A percentile compares a stretch with the other conserved stretches of the same genome.
phyloP scores from a whole-genome alignment of 257 asterid species.

The Solanum rostratum region DNA sequence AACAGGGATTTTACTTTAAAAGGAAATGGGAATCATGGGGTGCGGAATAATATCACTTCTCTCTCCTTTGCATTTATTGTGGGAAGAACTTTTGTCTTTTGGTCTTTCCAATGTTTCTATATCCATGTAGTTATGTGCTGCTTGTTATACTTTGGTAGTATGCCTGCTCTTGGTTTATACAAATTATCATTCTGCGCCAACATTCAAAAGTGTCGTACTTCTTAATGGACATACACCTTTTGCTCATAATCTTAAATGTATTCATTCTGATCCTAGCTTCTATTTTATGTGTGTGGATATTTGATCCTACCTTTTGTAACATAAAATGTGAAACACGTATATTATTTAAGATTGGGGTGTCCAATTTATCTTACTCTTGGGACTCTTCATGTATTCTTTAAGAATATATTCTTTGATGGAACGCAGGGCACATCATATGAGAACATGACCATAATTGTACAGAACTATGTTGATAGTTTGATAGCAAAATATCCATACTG shows the following conservation, averaged over 20 bases:
- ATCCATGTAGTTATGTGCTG: not conserved
- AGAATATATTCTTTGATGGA: not conserved
- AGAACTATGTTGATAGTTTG: conserved; percentile 74
- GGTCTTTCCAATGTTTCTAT: not conserved
- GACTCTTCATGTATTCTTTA: not conserved
- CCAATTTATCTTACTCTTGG: not conserved
- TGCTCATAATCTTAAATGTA: not conserved
- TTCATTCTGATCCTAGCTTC: not conserved
- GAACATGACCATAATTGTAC: conserved; percentile 86
- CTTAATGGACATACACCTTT: not conserved
- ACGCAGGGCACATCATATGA: conserved; percentile 94
- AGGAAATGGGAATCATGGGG: not conserved
- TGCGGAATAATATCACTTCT: not conserved
- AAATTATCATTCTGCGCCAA: not conserved
- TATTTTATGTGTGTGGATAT: not conserved
- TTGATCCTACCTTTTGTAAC: not conserved
- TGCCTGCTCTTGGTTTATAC: not conserved
- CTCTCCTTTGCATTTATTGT: not conserved
- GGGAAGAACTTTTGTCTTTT: not conserved
- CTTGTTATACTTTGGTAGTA: not conserved
- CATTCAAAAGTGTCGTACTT: not conserved
- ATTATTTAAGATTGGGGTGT: not conserved
- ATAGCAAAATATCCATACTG: conserved; percentile 74
- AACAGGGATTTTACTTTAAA: not conserved
- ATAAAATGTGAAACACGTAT: not conserved